A percentile compares a stretch with the other conserved stretches of the same genome.
These are phyloP conservation scores for Solanum peruvianum DNA, from an alignment of 257 asterid species.

Conservation along the genomic window DNA sequence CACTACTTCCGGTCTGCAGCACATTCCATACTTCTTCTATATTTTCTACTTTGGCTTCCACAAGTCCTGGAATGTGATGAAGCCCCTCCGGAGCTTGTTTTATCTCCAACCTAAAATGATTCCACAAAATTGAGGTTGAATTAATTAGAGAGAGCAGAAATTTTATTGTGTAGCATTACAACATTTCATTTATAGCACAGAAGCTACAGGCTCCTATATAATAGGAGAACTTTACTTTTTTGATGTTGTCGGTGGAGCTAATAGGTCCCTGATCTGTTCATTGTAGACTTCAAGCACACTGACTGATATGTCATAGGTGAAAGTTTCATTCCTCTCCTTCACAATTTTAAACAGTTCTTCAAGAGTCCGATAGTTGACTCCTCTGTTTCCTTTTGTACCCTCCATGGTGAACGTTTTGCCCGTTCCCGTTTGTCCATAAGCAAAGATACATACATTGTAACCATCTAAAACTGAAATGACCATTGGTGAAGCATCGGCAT, in stretches of 20 bases:
- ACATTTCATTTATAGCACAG: background rate
- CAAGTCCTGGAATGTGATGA: slow-evolving; percentile 89
- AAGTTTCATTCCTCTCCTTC: slow-evolving; percentile 59
- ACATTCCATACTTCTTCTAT: slow-evolving; percentile 81
- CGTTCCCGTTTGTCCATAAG: slow-evolving; percentile 98
- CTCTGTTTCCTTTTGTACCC: slow-evolving; percentile 72
- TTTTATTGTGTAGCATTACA: background rate
- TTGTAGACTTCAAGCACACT: slow-evolving; percentile 98
- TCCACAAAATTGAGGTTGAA: background rate
- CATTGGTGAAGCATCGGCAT: slow-evolving; percentile 92
- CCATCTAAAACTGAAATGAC: slow-evolving; percentile 92
- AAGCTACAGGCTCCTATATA: background rate
- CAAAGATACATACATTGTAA: slow-evolving; percentile 93
- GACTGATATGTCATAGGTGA: slow-evolving; percentile 65
- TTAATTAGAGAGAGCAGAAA: background rate
- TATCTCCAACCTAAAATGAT: slow-evolving; percentile 65
- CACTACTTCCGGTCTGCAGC: slow-evolving; percentile 87
- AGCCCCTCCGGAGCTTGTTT: slow-evolving; percentile 91
- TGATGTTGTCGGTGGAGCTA: slow-evolving; percentile 55
- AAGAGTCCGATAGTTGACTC: slow-evolving; percentile 89
- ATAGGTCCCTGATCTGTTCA: slow-evolving; percentile 86
- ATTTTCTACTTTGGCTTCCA: slow-evolving; percentile 77
- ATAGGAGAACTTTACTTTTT: slow-evolving; percentile 46
- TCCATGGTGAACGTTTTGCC: slow-evolving; percentile 99
- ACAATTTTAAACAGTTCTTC: slow-evolving; percentile 76